phyloP scores from a whole-genome alignment of 78 protist genomes.

The Dictyostelium brefeldianum region DNA sequence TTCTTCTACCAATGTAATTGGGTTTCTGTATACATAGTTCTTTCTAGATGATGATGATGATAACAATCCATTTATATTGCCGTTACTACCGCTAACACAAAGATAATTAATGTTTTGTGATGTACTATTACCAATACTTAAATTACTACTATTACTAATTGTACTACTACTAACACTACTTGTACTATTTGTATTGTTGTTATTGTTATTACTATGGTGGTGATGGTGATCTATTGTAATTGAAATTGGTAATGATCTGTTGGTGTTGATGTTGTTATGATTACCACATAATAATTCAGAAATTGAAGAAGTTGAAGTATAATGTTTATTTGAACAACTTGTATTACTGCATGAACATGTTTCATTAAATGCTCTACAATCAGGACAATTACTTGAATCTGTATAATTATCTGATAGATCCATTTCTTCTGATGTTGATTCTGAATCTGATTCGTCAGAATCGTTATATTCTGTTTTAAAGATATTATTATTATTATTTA shows the following conservation, averaged over 20 bases:
- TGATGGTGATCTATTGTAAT: not conserved
- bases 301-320: constrained; percentile 11
- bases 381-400: constrained; percentile 25
- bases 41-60: not conserved
- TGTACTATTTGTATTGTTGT: not conserved
- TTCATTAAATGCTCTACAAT: constrained; percentile 11
- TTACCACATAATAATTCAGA: not conserved
- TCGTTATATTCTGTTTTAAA: not conserved
- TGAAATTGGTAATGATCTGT: not conserved
- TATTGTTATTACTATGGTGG: not conserved
- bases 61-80: not conserved
- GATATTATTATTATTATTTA: not conserved
- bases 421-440: constrained; percentile 19
- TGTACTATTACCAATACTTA: not conserved
- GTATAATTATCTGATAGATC: constrained; percentile 12
- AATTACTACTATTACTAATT: not conserved
- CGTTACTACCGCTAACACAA: not conserved
- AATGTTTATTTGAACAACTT: constrained; percentile 27
- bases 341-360: constrained; percentile 8
- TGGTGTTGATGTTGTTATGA: not conserved
- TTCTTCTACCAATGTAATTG: constrained; percentile 76
- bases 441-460: not conserved
- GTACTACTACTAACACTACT: not conserved
- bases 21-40: constrained; percentile 35
- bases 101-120: not conserved